phyloP scores from a whole-genome alignment of 169 alveolate species.

The Cryptosporidium parvum region DNA sequence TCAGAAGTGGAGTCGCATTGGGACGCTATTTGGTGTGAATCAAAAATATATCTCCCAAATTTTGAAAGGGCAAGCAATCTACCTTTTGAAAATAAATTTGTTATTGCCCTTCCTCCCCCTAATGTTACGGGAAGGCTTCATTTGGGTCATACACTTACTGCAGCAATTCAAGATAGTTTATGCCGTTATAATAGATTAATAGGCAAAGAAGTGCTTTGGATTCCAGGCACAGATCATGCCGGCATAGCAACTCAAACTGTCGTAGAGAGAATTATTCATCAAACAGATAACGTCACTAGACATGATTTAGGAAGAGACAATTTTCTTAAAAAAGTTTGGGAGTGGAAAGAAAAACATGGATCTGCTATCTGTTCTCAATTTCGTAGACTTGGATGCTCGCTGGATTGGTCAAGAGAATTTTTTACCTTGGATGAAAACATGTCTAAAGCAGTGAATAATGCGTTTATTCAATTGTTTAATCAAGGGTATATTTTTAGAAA shows the following conservation, averaged over 20 bases:
- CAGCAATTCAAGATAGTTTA: conserved; percentile 98
- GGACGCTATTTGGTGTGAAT: conserved; percentile 82
- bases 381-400: conserved; percentile 91
- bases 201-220: conserved; percentile 96
- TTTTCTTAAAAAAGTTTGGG: conserved; percentile 94
- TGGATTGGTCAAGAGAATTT: conserved; percentile 98
- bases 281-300: conserved; percentile 92
- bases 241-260: conserved; percentile 99
- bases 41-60: conserved; percentile 32
- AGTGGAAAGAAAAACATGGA: conserved; percentile 98
- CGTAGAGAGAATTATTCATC: conserved; percentile 95
- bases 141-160: conserved; percentile 99
- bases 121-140: conserved; percentile 99
- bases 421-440: conserved; percentile 96
- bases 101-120: conserved; percentile 99
- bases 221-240: conserved; percentile 99
- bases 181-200: conserved; percentile 95
- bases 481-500: conserved; percentile 95
- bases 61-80: conserved; percentile 72
- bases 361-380: conserved; percentile 91
- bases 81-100: conserved; percentile 81
- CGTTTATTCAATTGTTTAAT: conserved; percentile 93
- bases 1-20: conserved; percentile 95
- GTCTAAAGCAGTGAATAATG: conserved; percentile 95
- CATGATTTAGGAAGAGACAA: conserved; percentile 97